These are phyloP conservation scores for Fomes fomentarius DNA, from an alignment of 1,284 basidiomycete species.

Conservation along the genomic window DNA sequence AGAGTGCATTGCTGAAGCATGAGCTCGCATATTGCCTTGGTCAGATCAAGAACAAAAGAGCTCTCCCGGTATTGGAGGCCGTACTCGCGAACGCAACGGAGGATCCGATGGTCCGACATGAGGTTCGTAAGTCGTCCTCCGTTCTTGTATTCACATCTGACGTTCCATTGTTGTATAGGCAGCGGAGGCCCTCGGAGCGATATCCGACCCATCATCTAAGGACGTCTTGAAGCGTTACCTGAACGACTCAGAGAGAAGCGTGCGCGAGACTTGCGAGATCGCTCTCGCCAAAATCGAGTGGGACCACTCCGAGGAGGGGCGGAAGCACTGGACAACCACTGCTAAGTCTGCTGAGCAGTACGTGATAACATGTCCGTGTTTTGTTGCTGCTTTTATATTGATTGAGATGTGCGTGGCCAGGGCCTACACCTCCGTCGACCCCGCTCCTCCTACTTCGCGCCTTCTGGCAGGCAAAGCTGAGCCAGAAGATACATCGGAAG, in stretches of 20 bases:
- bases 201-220: constrained; percentile 72
- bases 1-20: constrained; percentile 93
- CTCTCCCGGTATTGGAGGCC: constrained; percentile 79
- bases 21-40: constrained; percentile 98
- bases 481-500: constrained; percentile 48
- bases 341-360: constrained; percentile 37
- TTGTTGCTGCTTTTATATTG: neutral
- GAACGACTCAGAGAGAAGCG: constrained; percentile 75
- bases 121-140: no score
- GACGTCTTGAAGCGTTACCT: constrained; percentile 78
- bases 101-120: constrained; percentile 85
- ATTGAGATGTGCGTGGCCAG: constrained; percentile 33
- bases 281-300: constrained; percentile 95
- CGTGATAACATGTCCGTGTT: constrained; percentile 24
- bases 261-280: constrained; percentile 98
- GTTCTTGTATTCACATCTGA: no score
- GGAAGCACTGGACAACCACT: constrained; percentile 42
- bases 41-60: constrained; percentile 79
- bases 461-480: constrained; percentile 57
- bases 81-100: constrained; percentile 75
- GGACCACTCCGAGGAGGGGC: constrained; percentile 82
- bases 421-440: constrained; percentile 91
- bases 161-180: constrained; percentile 56
- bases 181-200: constrained; percentile 97
- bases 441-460: constrained; percentile 81